Evolutionary conservation across 73 alveolate species (phyloP).

Genomic region (Tetrahymena malaccensis): DNA sequence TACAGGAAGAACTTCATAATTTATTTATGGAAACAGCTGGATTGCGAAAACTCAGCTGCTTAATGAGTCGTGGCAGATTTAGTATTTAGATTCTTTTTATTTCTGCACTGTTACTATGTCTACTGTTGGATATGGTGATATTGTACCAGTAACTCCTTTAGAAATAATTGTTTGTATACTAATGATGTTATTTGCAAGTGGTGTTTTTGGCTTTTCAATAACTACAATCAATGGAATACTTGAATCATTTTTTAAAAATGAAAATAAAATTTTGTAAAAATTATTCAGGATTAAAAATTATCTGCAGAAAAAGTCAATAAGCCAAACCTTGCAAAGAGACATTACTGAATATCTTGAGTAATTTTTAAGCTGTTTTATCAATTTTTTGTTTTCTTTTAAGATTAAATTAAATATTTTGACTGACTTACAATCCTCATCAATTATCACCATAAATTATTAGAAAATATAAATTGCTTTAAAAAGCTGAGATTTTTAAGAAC

Average conservation of each 20-base stretch:
- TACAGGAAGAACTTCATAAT: neutral
- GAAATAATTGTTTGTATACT: constrained; percentile 14
- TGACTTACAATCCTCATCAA: too few species aligned
- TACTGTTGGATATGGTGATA: constrained; percentile 45
- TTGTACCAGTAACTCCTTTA: constrained; percentile 12
- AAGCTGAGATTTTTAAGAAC: too few species aligned
- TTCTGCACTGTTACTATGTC: constrained; percentile 25
- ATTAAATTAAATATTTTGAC: too few species aligned
- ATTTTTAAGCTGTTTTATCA: neutral
- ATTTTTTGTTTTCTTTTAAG: too few species aligned
- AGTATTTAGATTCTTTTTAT: constrained; percentile 19
- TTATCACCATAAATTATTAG: too few species aligned
- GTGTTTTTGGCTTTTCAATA: constrained; percentile 30
- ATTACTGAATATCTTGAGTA: neutral
- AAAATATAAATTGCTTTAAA: too few species aligned
- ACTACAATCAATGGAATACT: constrained; percentile 3
- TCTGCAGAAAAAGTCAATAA: neutral
- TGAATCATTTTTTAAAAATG: neutral
- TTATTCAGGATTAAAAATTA: neutral
- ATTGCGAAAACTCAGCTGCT: neutral
- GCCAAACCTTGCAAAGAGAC: neutral
- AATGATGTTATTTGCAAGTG: constrained; percentile 38
- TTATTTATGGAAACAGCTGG: constrained; percentile 1
- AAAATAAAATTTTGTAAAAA: neutral
- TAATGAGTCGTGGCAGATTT: constrained; percentile 1